Conservation (phyloP, 768 basidiomycete species). For the Brasilioporus rufonigricans region DNA sequence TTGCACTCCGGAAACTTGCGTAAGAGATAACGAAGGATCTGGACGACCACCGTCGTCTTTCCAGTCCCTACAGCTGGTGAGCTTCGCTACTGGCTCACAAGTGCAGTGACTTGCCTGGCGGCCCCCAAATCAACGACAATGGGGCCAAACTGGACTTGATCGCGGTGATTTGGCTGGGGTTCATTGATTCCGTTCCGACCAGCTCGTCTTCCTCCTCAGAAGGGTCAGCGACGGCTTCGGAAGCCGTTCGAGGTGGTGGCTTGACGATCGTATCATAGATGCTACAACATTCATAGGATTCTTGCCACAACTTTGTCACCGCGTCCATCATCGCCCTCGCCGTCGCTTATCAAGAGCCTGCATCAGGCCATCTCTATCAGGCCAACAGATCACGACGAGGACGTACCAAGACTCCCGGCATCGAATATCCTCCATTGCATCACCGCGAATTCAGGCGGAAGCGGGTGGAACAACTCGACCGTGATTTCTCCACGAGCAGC, state of each 20-base stretch:
- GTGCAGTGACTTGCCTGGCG: constrained; percentile 45
- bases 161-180: constrained; percentile 54
- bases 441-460: constrained; percentile 55
- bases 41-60: constrained; percentile 68
- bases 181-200: constrained; percentile 34
- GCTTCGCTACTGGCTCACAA: not conserved
- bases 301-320: constrained; percentile 43
- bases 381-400: not conserved
- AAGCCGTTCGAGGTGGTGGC: constrained; percentile 20
- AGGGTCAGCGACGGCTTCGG: constrained; percentile 5
- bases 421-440: constrained; percentile 69
- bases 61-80: constrained; percentile 50
- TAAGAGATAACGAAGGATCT: constrained; percentile 49
- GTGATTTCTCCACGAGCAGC: constrained; percentile 52
- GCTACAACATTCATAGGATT: constrained; percentile 44
- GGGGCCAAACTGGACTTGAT: constrained; percentile 43
- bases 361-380: constrained; percentile 1
- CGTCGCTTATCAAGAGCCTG: constrained; percentile 42
- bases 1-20: constrained; percentile 35
- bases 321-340: constrained; percentile 67
- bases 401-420: constrained; percentile 57
- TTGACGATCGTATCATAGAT: constrained; percentile 49
- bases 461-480: constrained; percentile 52
- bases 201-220: constrained; percentile 10
- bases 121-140: constrained; percentile 66